A percentile compares a stretch with the other conserved stretches of the same genome.
phyloP scores from a whole-genome alignment of 495 filamentous ascomycete species.

The Melanomma pulvis-pyrius region DNA sequence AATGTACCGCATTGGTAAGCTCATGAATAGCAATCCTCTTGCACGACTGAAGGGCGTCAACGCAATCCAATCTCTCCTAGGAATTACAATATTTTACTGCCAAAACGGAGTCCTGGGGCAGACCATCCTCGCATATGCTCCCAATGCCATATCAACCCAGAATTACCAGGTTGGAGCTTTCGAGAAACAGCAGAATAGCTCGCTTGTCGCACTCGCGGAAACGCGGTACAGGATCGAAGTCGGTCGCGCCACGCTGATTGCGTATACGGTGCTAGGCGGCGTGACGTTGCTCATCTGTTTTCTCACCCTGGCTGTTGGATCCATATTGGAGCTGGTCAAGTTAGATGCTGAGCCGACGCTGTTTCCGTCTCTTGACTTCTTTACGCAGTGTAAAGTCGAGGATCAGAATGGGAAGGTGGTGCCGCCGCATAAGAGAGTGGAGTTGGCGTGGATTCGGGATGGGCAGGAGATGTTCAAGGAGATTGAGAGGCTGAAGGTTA shows the following conservation, averaged over 20 bases:
- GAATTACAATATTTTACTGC: constrained; percentile 28
- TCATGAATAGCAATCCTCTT: constrained; percentile 2
- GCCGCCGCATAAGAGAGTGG: constrained; percentile 11
- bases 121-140: constrained; percentile 10
- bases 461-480: constrained; percentile 24
- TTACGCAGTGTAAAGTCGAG: constrained; percentile 30
- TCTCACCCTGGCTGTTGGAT: constrained; percentile 11
- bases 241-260: constrained; percentile 17
- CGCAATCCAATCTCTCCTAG: constrained; percentile 19
- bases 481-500: constrained; percentile 25
- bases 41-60: constrained; percentile 18
- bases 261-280: constrained; percentile 18
- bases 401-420: constrained; percentile 12
- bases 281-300: constrained; percentile 18
- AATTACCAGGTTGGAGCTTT: constrained; percentile 16
- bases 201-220: constrained; percentile 14
- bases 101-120: constrained; percentile 25
- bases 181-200: neutral
- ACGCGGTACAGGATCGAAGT: constrained; percentile 17
- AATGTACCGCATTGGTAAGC: constrained; percentile 26
- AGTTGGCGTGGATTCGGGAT: constrained; percentile 26
- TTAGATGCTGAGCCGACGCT: constrained; percentile 31
- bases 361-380: constrained; percentile 26
- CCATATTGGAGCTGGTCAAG: constrained; percentile 15
- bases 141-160: neutral